Percentiles rank a stretch among this genome's conserved stretches.
Evolutionary conservation across 345 rosid species (phyloP).

Genomic region (Lepidium africanum): DNA sequence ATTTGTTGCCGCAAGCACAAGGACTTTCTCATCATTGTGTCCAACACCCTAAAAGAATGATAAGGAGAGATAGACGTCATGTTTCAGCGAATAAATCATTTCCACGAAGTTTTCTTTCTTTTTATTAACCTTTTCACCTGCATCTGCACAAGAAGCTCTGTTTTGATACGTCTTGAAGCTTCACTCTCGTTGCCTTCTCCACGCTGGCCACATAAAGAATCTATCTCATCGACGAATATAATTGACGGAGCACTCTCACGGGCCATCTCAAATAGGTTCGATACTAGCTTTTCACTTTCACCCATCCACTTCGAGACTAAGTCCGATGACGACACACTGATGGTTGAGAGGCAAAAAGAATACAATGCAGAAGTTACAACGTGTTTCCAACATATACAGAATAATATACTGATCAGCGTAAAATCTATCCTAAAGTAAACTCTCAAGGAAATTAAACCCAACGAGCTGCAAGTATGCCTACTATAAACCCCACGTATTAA

Average conservation of each 20-base stretch:
- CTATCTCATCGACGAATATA: constrained; percentile 85
- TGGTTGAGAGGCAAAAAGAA: constrained; percentile 2
- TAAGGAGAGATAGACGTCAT: background rate
- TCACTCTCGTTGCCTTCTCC: constrained; percentile 95
- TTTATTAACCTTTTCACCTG: constrained; percentile 45
- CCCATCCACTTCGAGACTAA: constrained; percentile 98
- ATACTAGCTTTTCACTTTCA: constrained; percentile 90
- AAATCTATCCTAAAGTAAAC: background rate
- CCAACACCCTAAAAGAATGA: constrained; percentile 64
- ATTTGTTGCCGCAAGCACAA: constrained; percentile 89
- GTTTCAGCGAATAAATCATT: background rate
- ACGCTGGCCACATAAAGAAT: constrained; percentile 83
- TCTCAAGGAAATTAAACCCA: background rate
- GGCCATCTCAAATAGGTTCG: constrained; percentile 87
- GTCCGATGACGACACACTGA: constrained; percentile 83
- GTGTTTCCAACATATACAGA: background rate
- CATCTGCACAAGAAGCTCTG: constrained; percentile 97
- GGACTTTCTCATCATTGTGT: constrained; percentile 79
- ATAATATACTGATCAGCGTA: background rate
- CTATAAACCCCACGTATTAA: background rate
- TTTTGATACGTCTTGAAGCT: constrained; percentile 90
- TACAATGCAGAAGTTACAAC: background rate
- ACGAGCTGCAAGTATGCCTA: background rate
- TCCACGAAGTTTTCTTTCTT: background rate
- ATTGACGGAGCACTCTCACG: constrained; percentile 92